Evolutionary conservation across 2,329 filamentous ascomycete species (phyloP), one percentile per base, ranked within the genome.

Genomic region (Neofusicoccum cordaticola): DNA sequence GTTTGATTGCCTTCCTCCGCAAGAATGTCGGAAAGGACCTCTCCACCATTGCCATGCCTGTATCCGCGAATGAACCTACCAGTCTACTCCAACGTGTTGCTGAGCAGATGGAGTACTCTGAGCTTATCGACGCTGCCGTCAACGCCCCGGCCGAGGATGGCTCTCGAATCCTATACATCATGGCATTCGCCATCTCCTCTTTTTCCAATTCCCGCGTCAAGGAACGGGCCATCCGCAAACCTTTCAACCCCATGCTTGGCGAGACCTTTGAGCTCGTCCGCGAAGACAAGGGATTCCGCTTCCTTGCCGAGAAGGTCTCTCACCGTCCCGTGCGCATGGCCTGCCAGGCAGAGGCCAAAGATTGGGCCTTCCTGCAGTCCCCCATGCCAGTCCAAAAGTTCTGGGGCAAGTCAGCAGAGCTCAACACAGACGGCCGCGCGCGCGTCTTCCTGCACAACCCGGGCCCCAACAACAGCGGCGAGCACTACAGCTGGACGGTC

Each of bases 1-100:
- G 92, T 75, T 82, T 99, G 62, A 97, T 99, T 69, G 91, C 92
- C 0, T 97, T 98, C 75, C 84, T 98, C 37, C 88, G 95, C 69
- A 99, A 98, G 78, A 99, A 99, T 71, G 95, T 98, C 9, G 95
- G 95, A 73, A 99, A 99, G 77, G 95, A 99, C 77, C 82, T 99
- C 56, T 97, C 92, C 66, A 96, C 93, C 2, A 96, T 99, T 69
- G 93, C 92, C 53, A 98, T 98, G 94, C 95, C 95, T 0, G 95
- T 97, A 0, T 96, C 94, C 4, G 89, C 94, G 27, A 99, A 99
- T 77, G 95, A 99, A 75, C 95, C 95, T 0, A 86, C 89, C 1
- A 97, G 94, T 0, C 80, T 96, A 11, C 83, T 98, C 4, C 95
- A 99, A 76, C 90, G 94, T 66, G 85, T 93, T 3, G 90, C 94